Evolutionary conservation across 2,329 filamentous ascomycete genomes (phyloP), one percentile per base, ranked within the genome.

Genomic region (Aspergillus eucalypticola): DNA sequence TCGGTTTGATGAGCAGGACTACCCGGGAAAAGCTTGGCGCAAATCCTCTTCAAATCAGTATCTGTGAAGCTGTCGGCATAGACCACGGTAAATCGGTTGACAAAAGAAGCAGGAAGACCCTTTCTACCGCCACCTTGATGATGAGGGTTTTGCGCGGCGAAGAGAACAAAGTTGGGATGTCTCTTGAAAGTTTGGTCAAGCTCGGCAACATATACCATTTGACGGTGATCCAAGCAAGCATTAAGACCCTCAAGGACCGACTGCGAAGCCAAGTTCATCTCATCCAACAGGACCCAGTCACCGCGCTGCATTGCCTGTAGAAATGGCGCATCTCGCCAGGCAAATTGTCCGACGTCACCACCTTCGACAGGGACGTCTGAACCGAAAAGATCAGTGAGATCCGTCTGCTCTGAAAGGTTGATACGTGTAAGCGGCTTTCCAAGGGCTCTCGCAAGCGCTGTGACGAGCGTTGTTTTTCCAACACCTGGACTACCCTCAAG

Each of bases 181-280:
- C 92, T 88, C 68, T 90, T 89, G 77, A 99, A 99, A 2, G 92
- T 92, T 70, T 96, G 93, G 69, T 97, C 94, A 11, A 99, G 84
- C 72, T 99, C 96, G 0, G 95, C 92, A 60, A 99, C 88, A 72
- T 97, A 99, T 0, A 96, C 91, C 75, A 97, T 91, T 60, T 95
- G 94, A 76, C 96, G 88, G 74, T 99, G 96, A 75, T 99, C 95
- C 29, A 99, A 84, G 79, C 95, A 98, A 21, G 95, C 94, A 67
- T 99, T 99, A 32, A 99, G 81, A 64, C 95, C 96, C 78, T 99
- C 95, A 1, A 99, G 84, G 2, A 99, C 93, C 4, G 94, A 96
- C 73, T 99, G 95, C 0, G 94, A 98, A 1, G 96, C 95, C 64
- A 99, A 79, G 70, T 99, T 99, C 95, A 99, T 99, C 80, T 99